Evolutionary conservation across 2,329 filamentous ascomycete genomes (phyloP), one percentile per base, ranked within the genome.

Genomic region (Neofusicoccum laricinum): DNA sequence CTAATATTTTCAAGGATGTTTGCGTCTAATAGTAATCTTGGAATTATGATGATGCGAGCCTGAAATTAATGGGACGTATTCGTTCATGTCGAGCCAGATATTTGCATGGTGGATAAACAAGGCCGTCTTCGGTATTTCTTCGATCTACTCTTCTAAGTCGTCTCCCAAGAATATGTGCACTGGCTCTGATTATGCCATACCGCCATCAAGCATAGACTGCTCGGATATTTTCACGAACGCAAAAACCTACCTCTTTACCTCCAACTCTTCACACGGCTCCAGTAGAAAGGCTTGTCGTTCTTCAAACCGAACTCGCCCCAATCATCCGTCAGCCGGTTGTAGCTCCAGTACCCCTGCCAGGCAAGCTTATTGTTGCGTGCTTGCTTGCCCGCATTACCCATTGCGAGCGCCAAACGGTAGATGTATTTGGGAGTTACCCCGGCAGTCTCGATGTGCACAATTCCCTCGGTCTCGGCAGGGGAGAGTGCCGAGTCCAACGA

Each of bases 281-380:
- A 89, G 66, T 86, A 86, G 71, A 84, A 89, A 1, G 85, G 77
- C 66, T 82, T 78, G 74, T 88, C 85, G 70, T 89, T 86, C 72
- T 84, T 85, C 69, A 89, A 71, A 1, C 80, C 81, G 77, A 98
- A 98, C 78, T 91, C 90, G 3, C 84, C 91, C 90, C 91, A 95
- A 77, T 97, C 93, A 74, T 96, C 93, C 7, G 92, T 96, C 71
- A 96, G 77, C 69, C 86, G 85, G 74, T 98, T 96, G 74, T 96
- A 94, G 79, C 89, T 94, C 86, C 92, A 96, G 74, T 93, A 97
- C 0, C 90, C 90, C 71, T 90, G 90, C 94, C 95, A 99, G 0
- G 82, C 80, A 58, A 99, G 78, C 78, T 96, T 97, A 67, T 94
- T 97, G 72, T 96, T 97, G 73, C 88, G 87, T 0, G 88, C 81